Percentiles rank a stretch among this genome's conserved stretches.
Evolutionary conservation across 116 monocot species (phyloP).

Genomic region (Posidonia oceanica): DNA sequence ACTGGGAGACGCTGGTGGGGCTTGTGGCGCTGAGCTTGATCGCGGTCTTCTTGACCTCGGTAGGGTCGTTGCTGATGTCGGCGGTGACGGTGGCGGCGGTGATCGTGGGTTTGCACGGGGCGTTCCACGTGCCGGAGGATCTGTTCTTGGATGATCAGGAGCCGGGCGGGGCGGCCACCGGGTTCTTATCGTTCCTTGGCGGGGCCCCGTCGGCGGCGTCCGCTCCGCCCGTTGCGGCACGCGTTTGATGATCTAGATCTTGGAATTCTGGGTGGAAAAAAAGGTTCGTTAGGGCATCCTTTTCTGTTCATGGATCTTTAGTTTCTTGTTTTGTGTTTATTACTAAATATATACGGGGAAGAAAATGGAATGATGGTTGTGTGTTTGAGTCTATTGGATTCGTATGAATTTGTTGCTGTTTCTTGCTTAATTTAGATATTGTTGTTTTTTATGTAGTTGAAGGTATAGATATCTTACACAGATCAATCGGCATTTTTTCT

Average conservation of each 20-base stretch:
- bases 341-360: not conserved
- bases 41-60: constrained; percentile 65
- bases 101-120: constrained; percentile 36
- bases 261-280: not conserved
- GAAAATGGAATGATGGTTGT: not conserved
- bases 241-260: constrained; percentile 18
- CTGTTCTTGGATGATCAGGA: constrained; percentile 35
- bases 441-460: too few species aligned
- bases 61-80: constrained; percentile 61
- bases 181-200: constrained; percentile 23
- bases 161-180: not conserved
- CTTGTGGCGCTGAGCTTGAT: constrained; percentile 37
- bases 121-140: constrained; percentile 58
- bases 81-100: constrained; percentile 33
- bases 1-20: constrained; percentile 47
- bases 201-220: constrained; percentile 1
- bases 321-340: not conserved
- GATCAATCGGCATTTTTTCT: too few species aligned
- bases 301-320: constrained; percentile 1
- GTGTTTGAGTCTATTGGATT: not conserved
- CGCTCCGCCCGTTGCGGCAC: constrained; percentile 5
- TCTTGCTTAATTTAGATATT: too few species aligned
- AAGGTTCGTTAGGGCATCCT: not conserved
- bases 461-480: too few species aligned
- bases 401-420: too few species aligned